These are phyloP conservation scores for Botrytis squamosa DNA, from an alignment of 2,329 filamentous ascomycete genomes.

Conservation along the genomic window DNA sequence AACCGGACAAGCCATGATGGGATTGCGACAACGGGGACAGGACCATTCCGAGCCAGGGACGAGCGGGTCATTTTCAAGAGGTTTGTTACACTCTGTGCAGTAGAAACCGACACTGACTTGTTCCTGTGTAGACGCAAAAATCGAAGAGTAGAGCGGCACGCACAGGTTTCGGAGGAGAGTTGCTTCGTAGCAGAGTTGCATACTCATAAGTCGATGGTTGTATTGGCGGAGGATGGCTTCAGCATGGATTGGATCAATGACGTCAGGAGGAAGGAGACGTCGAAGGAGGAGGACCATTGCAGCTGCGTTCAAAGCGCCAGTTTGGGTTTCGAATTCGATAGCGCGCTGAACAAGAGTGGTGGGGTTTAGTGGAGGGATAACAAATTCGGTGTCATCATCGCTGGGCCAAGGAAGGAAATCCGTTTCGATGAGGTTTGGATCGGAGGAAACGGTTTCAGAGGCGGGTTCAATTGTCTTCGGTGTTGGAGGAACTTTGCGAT, in stretches of 20 bases:
- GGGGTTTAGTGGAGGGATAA: slow-evolving; percentile 55
- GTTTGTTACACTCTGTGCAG: slow-evolving; percentile 57
- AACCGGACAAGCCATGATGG: slow-evolving; percentile 58
- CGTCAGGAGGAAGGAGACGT: slow-evolving; percentile 53
- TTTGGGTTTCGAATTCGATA: slow-evolving; percentile 55
- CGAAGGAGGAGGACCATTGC: slow-evolving; percentile 60
- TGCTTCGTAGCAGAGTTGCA: slow-evolving; percentile 60
- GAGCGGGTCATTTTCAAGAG: slow-evolving; percentile 44
- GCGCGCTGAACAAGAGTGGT: slow-evolving; percentile 54
- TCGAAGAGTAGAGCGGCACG: slow-evolving; percentile 51
- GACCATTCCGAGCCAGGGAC: slow-evolving; percentile 49
- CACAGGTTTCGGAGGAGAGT: slow-evolving; percentile 61
- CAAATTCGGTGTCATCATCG: slow-evolving; percentile 56
- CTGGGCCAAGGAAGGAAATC: slow-evolving; percentile 60
- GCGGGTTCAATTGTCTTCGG: background rate
- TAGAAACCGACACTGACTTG: slow-evolving; percentile 54
- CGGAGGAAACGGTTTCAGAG: slow-evolving; percentile 25
- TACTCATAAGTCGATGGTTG: slow-evolving; percentile 57
- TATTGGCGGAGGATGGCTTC: slow-evolving; percentile 58
- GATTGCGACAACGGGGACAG: slow-evolving; percentile 56
- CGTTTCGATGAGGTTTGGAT: slow-evolving; percentile 49
- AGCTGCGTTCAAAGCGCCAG: slow-evolving; percentile 58
- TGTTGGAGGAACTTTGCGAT: slow-evolving; percentile 24
- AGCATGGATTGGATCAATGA: slow-evolving; percentile 57
- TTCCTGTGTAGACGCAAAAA: slow-evolving; percentile 55